Base-by-base conservation (phyloP, 257 asterid species). In the Solanum ahanhuiri region DNA sequence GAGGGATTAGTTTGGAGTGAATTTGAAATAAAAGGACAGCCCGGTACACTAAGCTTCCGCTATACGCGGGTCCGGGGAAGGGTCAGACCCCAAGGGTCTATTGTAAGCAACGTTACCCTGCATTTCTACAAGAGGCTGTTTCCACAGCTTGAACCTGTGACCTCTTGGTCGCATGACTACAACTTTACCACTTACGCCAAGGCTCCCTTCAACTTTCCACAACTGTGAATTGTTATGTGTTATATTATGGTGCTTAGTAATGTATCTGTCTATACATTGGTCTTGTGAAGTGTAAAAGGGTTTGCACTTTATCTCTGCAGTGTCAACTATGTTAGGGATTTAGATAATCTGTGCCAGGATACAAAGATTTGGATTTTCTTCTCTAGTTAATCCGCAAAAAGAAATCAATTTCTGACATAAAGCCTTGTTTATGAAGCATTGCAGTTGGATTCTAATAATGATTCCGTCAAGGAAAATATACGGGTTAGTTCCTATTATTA, bases 401-500 rank as follows among this genome's bases (percentile, higher is more conserved):
- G 23, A 45, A 79, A 79, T 79, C 64, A 8, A 79, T 79, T 9
- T 45, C 66, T 79, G 83, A 79, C 83, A 17, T 25, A 45, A 67
- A 28, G 28, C 22, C 33, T 88, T 64, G 86, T 87, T 83, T 77
- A 82, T 87, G 92, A 96, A 95, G 98, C 98, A 45, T 88, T 95
- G 93, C 93, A 87, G 92, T 93, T 95, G 90, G 96, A 95, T 92
- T 95, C 98, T 83, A 91, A 89, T 86, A 95, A 91, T 90, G 93
- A 87, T 37, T 87, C 95, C 2, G 92, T 94, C 85, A 94, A 87
- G 89, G 96, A 95, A 88, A 95, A 94, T 91, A 94, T 95, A 63
- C 94, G 89, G 96, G 98, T 95, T 87, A 83, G 98, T 92, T 85
- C 70, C 66, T 87, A 81, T 58, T 67, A 66, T 73, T 82, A 58